Base-by-base conservation (phyloP, 2,329 filamentous ascomycete genomes). In the Botrytis cinerea region DNA sequence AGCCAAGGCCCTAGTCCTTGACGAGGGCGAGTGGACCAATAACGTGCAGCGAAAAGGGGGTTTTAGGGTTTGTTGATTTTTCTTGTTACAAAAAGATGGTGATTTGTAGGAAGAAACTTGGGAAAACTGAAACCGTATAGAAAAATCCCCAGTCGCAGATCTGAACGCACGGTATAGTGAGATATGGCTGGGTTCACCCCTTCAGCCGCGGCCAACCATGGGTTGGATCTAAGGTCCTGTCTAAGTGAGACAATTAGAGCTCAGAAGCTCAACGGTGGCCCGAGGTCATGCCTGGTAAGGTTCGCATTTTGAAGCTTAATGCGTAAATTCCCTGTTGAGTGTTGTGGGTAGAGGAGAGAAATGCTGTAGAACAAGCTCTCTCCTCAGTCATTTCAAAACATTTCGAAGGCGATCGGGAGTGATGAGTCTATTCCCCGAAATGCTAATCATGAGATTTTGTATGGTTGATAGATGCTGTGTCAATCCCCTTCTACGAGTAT, bases 241-340 rank as follows among this genome's bases (percentile, higher is more conserved):
- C 63, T 62, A 66, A 51, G 32, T 51, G 46, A 38, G 22, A 54
- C 46, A 67, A 40, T 54, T 32, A 38, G 46, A 38, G 35, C 64
- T 67, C 46, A 67, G 64, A 40, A 67, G 64, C 64, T 51, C 46
- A 54, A 54, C 46, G 64, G 32, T 67, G 35, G n/a, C 22, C 64
- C 64, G 46, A 67, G 64, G 64, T 67, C 46, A 54, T 40, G 46
- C 46, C 64, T 43, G 45, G 22, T 45, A 60, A 10, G 61, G 61
- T 16, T 63, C 40, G 16, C n/a, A 12, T 18, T 9, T 63, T 12
- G 14, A 45, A 22, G 28, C 61, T 43, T 63, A 20, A 45, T 63
- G 61, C 61, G 40, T 28, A 45, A 43, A 20, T 20, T 63, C 38
- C 38, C 38, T 63, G 16, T 20, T 63, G 12, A 28, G 32, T 67